A percentile compares a stretch with the other conserved stretches of the same genome.
Evolutionary conservation across 2,329 filamentous ascomycete species (phyloP).

Genomic region (Sphaerulina vaccinii): DNA sequence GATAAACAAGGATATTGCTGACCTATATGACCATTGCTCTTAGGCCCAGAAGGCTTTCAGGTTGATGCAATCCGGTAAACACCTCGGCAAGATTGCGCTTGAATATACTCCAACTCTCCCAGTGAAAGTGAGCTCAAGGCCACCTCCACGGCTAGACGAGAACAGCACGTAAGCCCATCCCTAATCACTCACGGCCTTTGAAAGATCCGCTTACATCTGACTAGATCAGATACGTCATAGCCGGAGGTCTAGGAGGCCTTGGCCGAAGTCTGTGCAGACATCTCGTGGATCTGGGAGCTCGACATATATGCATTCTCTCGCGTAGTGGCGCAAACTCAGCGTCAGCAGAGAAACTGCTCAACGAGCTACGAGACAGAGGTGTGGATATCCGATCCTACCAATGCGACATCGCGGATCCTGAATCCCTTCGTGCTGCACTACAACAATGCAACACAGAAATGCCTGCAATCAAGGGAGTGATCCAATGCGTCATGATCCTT

Average conservation of each 20-base stretch:
- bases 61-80: conserved; percentile 16
- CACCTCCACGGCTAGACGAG: neutral
- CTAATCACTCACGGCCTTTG: too few species aligned
- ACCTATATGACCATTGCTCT: too few species aligned
- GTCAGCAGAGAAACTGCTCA: neutral
- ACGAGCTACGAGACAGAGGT: neutral
- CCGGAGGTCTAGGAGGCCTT: neutral
- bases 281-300: neutral
- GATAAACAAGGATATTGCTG: too few species aligned
- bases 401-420: conserved; percentile 11
- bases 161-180: neutral
- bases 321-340: too few species aligned
- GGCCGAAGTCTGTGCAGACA: neutral
- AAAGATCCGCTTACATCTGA: too few species aligned
- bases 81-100: conserved; percentile 18
- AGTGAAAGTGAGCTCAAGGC: too few species aligned
- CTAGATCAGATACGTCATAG: neutral
- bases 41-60: conserved; percentile 23
- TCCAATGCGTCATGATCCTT: conserved; percentile 40
- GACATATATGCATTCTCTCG: neutral
- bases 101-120: too few species aligned
- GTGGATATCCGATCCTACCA: conserved; percentile 4
- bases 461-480: conserved; percentile 43
- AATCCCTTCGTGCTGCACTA: conserved; percentile 24
- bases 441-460: conserved; percentile 18